Evolutionary conservation across 176 grass and related monocot genomes (phyloP), one percentile per base, ranked within the genome.

Genomic region (Cenchrus fungigraminus): DNA sequence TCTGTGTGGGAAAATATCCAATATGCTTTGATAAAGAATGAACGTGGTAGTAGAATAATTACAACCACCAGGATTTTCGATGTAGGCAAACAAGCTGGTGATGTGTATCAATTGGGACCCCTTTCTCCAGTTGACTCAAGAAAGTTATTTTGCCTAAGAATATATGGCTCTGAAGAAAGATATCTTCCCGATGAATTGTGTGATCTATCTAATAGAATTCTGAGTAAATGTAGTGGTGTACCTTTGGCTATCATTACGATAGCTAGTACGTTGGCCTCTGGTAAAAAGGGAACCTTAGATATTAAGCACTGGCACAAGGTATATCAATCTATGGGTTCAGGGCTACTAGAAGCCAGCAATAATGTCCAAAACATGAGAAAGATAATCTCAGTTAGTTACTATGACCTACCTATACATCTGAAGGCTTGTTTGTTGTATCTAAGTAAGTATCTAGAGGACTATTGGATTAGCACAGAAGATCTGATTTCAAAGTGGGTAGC

Each of bases 381-480:
- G 66, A 72, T 86, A 79, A 0, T 79, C 5, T 79, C 28, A 3
- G 6, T 84, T 3, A 84, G 82, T 76, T 84, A 77, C 9, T 56
- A 17, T 46, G 72, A 57, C 0, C 49, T 84, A 3, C 72, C 72
- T 2, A 32, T 73, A 46, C 19, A 77, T 19, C 4, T 76, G 4
- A 84, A 67, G 72, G 9, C 49, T 29, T 84, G 60, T 16, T 71
- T 86, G 6, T 65, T 80, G 6, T 80, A 13, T 73, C 0, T 86
- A 3, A 54, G 45, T 64, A 4, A 29, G 3, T 79, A 63, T 5
- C n/a, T 19, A 13, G 56, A 79, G 31, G 76, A 79, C 64, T 17
- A 11, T 64, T 2, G 11, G 12, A 86, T 79, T 9, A 0, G 1
- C 0, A 1, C 0, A 0, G 0, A 61, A 2, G 0, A 8, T 0